Conservation (phyloP, 2,329 filamentous ascomycete species). For the Aspergillus udagawae region DNA sequence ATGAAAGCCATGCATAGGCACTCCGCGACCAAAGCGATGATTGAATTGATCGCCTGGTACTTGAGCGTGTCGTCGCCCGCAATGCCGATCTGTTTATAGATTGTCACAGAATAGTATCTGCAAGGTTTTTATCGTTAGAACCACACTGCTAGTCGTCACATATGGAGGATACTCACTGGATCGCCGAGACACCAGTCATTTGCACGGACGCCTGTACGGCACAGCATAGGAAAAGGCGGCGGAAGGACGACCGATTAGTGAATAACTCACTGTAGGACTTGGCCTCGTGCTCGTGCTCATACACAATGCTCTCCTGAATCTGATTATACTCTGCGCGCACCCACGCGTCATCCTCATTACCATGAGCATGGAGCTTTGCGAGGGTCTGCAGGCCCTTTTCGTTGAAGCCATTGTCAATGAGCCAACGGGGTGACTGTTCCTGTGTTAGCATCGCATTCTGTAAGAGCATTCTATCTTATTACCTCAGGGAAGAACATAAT, state of each 20-base stretch:
- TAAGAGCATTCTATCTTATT: neutral
- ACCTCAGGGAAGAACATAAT: slow-evolving; percentile 70
- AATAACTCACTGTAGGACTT: slow-evolving; percentile 70
- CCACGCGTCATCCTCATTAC: slow-evolving; percentile 63
- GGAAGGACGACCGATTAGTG: slow-evolving; percentile 61
- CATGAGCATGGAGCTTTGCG: slow-evolving; percentile 66
- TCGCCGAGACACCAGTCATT: slow-evolving; percentile 72
- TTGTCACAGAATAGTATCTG: slow-evolving; percentile 63
- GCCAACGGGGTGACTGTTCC: slow-evolving; percentile 61
- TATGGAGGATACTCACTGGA: slow-evolving; percentile 47
- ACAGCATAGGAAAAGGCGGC: slow-evolving; percentile 66
- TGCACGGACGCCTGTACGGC: slow-evolving; percentile 68
- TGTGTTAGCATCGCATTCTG: slow-evolving; percentile 2
- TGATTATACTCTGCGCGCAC: slow-evolving; percentile 69
- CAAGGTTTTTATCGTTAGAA: neutral
- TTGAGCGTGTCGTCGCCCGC: slow-evolving; percentile 60
- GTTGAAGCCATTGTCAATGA: slow-evolving; percentile 66
- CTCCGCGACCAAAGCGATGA: slow-evolving; percentile 67
- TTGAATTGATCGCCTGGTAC: slow-evolving; percentile 71
- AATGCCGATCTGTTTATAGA: slow-evolving; percentile 69
- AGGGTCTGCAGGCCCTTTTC: slow-evolving; percentile 65
- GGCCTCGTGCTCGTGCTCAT: slow-evolving; percentile 65
- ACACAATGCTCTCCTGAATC: slow-evolving; percentile 63
- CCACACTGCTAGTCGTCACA: no score
- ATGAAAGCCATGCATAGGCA: slow-evolving; percentile 62